Evolutionary conservation across 2,329 filamentous ascomycete genomes (phyloP), one percentile per base, ranked within the genome.

Genomic region (Hysterium pulicare): DNA sequence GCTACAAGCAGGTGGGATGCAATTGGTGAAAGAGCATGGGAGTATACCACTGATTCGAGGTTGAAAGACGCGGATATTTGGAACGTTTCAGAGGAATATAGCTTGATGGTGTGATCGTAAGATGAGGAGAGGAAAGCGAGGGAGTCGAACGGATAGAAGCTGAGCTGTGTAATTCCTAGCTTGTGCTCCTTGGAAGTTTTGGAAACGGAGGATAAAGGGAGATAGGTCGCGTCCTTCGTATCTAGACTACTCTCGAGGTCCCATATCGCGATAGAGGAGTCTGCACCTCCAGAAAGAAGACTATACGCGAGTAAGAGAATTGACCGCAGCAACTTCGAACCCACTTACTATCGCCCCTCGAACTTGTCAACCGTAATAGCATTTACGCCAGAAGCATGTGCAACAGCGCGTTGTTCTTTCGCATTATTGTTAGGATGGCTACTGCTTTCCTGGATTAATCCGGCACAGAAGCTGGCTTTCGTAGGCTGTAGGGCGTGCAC

Each of bases 241-340:
- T 20, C 26, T 31, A 21, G 10, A 33, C 53, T 38, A 33, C 48
- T 47, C 10, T 95, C 86, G 5, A 96, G 77, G 67, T 96, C 84
- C 90, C 90, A 96, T 34, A 96, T 70, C 52, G 83, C 86, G 58
- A 96, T 81, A 1, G 86, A 86, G 8, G 86, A 87, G 60, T 95
- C 89, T 4, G 87, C 84, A 22, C 90, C 90, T 3, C 88, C 91
- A 0, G 90, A 95, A 2, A 95, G 68, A 48, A 96, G 76, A 51
- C 87, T 86, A 55, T 17, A 11, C 10, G 13, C n/a, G n/a, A n/a
- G n/a, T n/a, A n/a, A n/a, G n/a, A n/a, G n/a, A n/a, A 11, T 39
- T 7, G 10, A n/a, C 15, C 21, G 9, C 10, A 15, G 13, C 41
- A 6, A 19, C 37, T 8, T n/a, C 4, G 13, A 33, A 15, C 19